Conservation (phyloP, 441 rosid genomes). For the Corymbia citriodora region DNA sequence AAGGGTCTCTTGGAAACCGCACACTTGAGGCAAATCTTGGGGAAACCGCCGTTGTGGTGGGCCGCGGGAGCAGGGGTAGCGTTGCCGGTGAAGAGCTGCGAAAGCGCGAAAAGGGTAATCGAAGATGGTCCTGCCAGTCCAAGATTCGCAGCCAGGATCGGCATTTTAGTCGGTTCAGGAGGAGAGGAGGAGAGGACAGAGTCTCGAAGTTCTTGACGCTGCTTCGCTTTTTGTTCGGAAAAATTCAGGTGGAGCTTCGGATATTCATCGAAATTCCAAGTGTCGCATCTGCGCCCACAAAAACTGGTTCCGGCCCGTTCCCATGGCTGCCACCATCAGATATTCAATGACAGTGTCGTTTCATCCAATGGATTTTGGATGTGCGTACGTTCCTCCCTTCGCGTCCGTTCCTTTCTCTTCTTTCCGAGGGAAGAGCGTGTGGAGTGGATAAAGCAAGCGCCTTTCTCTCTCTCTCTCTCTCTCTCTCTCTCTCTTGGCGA, state of each 20-base stretch:
- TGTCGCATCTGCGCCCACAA: not conserved
- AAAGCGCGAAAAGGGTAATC: conserved; percentile 9
- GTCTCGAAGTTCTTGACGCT: not conserved
- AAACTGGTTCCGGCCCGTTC: not conserved
- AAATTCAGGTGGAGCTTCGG: not conserved
- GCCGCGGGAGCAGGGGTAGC: not conserved
- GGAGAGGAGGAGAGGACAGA: conserved; percentile 4
- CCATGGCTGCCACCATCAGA: not conserved
- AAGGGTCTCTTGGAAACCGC: not conserved
- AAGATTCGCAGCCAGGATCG: conserved; percentile 25
- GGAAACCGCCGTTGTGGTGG: not conserved
- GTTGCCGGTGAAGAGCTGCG: conserved; percentile 23
- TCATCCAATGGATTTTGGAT: not conserved
- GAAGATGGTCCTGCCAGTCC: conserved; percentile 19
- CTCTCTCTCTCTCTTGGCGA: not conserved
- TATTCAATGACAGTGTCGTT: not conserved
- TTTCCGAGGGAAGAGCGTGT: not conserved
- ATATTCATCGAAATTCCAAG: not conserved
- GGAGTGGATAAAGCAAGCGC: not conserved
- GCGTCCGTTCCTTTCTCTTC: not conserved
- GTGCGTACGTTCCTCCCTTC: not conserved
- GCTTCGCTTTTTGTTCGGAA: not conserved
- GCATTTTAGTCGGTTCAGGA: not conserved
- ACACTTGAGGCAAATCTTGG: conserved; percentile 1
- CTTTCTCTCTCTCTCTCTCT: too few relatives aligned